These are phyloP conservation scores for Coemansia javaensis DNA, from an alignment of 192 early-diverging fungal species.

Conservation along the genomic window DNA sequence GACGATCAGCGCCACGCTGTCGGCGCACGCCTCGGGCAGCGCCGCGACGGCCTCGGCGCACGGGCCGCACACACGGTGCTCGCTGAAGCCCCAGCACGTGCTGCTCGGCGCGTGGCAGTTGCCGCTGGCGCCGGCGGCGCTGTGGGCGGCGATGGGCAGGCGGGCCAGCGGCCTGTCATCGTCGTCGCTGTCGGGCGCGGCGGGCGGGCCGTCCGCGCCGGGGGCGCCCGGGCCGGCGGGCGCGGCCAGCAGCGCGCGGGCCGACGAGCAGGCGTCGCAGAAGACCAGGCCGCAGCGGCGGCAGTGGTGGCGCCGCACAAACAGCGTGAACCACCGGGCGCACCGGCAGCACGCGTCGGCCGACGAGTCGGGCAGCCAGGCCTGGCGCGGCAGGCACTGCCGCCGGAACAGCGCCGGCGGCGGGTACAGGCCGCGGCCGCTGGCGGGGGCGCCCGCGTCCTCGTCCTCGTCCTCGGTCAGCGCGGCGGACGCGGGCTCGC, in stretches of 20 bases:
- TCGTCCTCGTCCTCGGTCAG: neutral
- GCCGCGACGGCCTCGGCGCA: constrained; percentile 41
- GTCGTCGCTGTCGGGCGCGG: too few relatives aligned
- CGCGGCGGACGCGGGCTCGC: neutral
- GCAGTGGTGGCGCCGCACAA: constrained; percentile 84
- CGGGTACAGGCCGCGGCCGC: constrained; percentile 10
- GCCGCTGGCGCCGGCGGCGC: neutral
- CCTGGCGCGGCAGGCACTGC: constrained; percentile 42
- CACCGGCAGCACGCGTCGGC: constrained; percentile 67
- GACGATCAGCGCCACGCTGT: constrained; percentile 15
- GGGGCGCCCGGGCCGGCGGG: constrained; percentile 35
- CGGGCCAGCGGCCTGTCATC: constrained; percentile 28
- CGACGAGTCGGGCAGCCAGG: constrained; percentile 77
- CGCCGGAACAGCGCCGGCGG: constrained; percentile 27
- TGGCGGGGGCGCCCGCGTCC: neutral
- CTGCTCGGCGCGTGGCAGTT: too few relatives aligned
- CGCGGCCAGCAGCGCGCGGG: constrained; percentile 53
- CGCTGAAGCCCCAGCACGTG: constrained; percentile 23
- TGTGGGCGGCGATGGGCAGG: too few relatives aligned
- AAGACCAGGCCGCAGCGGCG: constrained; percentile 83
- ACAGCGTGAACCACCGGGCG: constrained; percentile 64
- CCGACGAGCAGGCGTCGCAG: constrained; percentile 72
- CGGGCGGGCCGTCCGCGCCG: constrained; percentile 5
- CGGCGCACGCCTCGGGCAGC: constrained; percentile 8
- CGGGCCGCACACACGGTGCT: constrained; percentile 58